Conservation (phyloP, 2,329 filamentous ascomycete species). For the Colletotrichum lupini region DNA sequence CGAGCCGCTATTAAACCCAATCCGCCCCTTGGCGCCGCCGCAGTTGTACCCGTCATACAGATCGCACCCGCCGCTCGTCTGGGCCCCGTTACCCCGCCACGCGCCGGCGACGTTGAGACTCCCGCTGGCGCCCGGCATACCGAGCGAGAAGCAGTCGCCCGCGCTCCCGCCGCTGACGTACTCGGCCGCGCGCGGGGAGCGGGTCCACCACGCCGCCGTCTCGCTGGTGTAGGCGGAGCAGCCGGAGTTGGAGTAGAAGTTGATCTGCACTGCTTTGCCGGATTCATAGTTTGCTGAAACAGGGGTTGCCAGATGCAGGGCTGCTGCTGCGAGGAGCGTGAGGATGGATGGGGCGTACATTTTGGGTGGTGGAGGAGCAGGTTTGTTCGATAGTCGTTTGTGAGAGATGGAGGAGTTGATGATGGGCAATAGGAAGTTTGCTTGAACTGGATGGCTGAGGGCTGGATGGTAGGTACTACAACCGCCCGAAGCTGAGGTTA, state of each 20-base stretch:
- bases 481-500: neutral
- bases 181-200: neutral
- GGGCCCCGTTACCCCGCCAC: constrained; percentile 6
- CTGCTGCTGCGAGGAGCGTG: neutral
- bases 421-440: neutral
- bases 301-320: neutral
- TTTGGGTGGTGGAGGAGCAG: neutral
- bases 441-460: neutral
- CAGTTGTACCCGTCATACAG: constrained; percentile 20
- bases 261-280: constrained; percentile 16
- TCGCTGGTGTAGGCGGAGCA: constrained; percentile 23
- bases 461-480: neutral
- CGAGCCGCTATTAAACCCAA: neutral
- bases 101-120: constrained; percentile 11
- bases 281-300: constrained; percentile 3
- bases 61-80: neutral
- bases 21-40: neutral
- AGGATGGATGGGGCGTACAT: neutral
- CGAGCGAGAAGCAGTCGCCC: constrained; percentile 11
- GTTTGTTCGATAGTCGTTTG: neutral
- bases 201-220: constrained; percentile 13
- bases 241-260: constrained; percentile 17
- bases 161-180: neutral
- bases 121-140: constrained; percentile 9
- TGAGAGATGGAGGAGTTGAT: neutral